phyloP scores from a whole-genome alignment of 2,329 filamentous ascomycete species.

The Neonectria ditissima region DNA sequence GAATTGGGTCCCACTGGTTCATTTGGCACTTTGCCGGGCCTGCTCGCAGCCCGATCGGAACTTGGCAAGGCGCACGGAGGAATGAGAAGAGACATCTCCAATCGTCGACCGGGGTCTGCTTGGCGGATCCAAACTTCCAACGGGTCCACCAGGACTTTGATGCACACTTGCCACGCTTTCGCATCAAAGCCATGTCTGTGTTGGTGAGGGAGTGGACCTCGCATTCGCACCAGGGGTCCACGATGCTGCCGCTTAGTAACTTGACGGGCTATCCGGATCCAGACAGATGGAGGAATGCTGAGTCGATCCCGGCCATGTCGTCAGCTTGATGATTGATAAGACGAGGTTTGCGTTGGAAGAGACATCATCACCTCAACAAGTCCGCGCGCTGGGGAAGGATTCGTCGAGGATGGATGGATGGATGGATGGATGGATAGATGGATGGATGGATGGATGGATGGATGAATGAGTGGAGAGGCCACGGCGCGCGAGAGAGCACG shows the following conservation, averaged over 20 bases:
- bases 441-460: too few relatives aligned
- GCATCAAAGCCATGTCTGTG: background rate
- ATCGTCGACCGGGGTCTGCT: conserved; percentile 3
- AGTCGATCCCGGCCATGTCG: background rate
- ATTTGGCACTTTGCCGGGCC: background rate
- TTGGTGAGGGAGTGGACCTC: conserved; percentile 1
- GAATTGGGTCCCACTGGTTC: background rate
- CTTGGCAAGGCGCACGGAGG: conserved; percentile 9
- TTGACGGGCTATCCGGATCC: background rate
- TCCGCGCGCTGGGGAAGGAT: background rate
- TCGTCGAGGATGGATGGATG: too few relatives aligned
- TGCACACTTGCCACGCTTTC: conserved; percentile 4
- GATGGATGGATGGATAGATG: background rate
- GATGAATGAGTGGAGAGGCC: too few relatives aligned
- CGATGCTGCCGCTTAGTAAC: conserved; percentile 16
- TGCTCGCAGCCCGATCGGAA: background rate
- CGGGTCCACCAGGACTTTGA: conserved; percentile 5
- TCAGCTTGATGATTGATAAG: background rate
- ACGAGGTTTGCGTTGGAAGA: background rate
- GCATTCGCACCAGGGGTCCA: conserved; percentile 2
- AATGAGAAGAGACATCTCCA: conserved; percentile 5
- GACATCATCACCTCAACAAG: background rate
- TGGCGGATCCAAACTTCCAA: conserved; percentile 2
- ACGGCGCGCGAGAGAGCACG: background rate
- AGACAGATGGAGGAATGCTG: background rate